Conservation (phyloP, 176 grass and related monocot species). For the Ensete ventricosum region DNA sequence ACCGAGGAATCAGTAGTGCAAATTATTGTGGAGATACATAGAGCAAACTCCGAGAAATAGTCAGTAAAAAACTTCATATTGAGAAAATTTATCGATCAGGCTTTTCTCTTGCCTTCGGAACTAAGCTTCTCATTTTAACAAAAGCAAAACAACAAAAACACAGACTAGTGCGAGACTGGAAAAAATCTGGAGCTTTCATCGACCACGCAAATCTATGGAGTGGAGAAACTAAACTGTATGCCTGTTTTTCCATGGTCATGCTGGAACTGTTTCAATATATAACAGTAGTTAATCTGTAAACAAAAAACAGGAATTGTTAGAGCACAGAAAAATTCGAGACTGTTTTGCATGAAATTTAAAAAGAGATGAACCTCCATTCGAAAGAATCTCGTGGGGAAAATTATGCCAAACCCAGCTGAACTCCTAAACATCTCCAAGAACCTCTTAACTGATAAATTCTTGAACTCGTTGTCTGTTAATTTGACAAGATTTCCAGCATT, state of each 20-base stretch:
- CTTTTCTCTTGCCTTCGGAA: too few species aligned
- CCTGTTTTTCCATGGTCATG: slow-evolving; percentile 74
- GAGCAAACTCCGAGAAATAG: too few species aligned
- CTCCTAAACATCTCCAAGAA: slow-evolving; percentile 59
- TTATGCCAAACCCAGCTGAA: slow-evolving; percentile 68
- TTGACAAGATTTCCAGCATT: slow-evolving; percentile 60
- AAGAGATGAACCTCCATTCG: slow-evolving; percentile 59
- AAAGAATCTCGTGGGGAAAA: slow-evolving; percentile 82
- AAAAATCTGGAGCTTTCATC: too few species aligned
- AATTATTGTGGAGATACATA: too few species aligned
- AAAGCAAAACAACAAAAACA: too few species aligned
- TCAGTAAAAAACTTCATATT: too few species aligned
- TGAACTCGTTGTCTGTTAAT: slow-evolving; percentile 53
- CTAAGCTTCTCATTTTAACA: too few species aligned
- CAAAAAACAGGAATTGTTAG: slow-evolving; percentile 6
- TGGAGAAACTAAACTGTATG: slow-evolving; percentile 93
- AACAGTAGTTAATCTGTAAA: slow-evolving; percentile 87
- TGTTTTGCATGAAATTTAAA: background rate
- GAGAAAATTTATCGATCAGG: too few species aligned
- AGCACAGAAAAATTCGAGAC: background rate
- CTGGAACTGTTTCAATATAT: slow-evolving; percentile 74
- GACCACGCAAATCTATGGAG: slow-evolving; percentile 21
- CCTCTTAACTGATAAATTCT: slow-evolving; percentile 40
- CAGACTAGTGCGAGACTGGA: too few species aligned
- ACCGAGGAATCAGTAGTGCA: too few species aligned